Percentiles rank a stretch among this genome's conserved stretches.
Conservation (phyloP, 116 monocot genomes). For the Posidonia oceanica region DNA sequence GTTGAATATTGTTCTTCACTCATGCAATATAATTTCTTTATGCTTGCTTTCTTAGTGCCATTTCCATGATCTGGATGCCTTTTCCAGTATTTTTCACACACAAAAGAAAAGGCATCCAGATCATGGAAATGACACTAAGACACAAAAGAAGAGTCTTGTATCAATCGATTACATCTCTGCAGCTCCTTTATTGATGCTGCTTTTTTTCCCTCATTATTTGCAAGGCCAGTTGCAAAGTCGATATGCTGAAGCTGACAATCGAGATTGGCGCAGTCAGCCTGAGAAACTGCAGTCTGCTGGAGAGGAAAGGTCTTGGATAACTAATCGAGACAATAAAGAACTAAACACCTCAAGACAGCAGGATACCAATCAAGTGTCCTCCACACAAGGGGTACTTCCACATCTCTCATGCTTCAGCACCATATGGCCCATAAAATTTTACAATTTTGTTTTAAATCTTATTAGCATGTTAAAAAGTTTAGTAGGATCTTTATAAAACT, state of each 20-base stretch:
- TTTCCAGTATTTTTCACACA: too few relatives aligned
- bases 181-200: background rate
- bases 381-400: slow-evolving; percentile 8
- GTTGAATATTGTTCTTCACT: too few relatives aligned
- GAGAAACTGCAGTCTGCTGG: slow-evolving; percentile 27
- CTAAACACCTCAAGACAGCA: slow-evolving; percentile 16
- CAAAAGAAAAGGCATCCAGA: too few relatives aligned
- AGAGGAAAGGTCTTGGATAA: slow-evolving; percentile 76
- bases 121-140: too few relatives aligned
- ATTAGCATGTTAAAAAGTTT: too few relatives aligned
- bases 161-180: too few relatives aligned
- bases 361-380: slow-evolving; percentile 14
- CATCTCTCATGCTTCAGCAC: background rate
- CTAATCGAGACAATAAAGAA: slow-evolving; percentile 42
- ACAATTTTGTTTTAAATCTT: too few relatives aligned
- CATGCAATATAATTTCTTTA: too few relatives aligned
- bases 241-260: slow-evolving; percentile 71
- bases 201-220: slow-evolving; percentile 5
- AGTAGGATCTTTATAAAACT: too few relatives aligned
- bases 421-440: background rate
- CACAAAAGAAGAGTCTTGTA: too few relatives aligned
- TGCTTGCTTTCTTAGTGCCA: too few relatives aligned
- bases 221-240: slow-evolving; percentile 46
- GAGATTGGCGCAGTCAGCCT: slow-evolving; percentile 83
- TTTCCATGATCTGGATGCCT: too few relatives aligned